Percentiles rank a stretch among this genome's conserved stretches.
These are phyloP conservation scores for Radiomyces spectabilis DNA, from an alignment of 192 early-diverging fungal species.

Conservation along the genomic window DNA sequence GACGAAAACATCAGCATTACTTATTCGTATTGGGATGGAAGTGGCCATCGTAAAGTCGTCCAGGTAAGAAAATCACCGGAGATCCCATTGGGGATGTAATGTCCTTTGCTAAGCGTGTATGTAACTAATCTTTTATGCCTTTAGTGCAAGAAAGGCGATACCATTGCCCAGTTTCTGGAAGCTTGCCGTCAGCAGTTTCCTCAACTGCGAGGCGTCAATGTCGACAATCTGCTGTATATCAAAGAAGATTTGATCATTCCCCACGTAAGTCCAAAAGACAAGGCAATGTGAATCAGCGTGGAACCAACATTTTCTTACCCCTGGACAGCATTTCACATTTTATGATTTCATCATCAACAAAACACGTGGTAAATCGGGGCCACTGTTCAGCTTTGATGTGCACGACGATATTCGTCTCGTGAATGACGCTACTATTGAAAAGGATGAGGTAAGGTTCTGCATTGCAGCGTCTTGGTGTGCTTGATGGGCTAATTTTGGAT, in stretches of 20 bases:
- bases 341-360: slow-evolving; percentile 97
- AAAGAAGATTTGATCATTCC: slow-evolving; percentile 97
- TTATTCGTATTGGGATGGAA: slow-evolving; percentile 95
- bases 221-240: slow-evolving; percentile 84
- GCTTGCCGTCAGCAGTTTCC: slow-evolving; percentile 75
- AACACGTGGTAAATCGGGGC: slow-evolving; percentile 92
- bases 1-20: slow-evolving; percentile 78
- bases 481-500: not conserved
- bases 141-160: slow-evolving; percentile 77
- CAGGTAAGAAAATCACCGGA: slow-evolving; percentile 28
- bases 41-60: slow-evolving; percentile 83
- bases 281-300: not conserved
- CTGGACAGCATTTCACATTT: slow-evolving; percentile 62
- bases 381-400: slow-evolving; percentile 90
- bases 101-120: too few relatives aligned
- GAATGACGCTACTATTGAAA: slow-evolving; percentile 77
- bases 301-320: not conserved
- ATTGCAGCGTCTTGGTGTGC: not conserved
- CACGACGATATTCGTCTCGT: slow-evolving; percentile 86
- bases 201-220: slow-evolving; percentile 71
- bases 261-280: slow-evolving; percentile 48
- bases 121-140: not conserved
- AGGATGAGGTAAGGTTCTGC: slow-evolving; percentile 60
- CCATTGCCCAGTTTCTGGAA: slow-evolving; percentile 81
- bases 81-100: too few relatives aligned